phyloP scores from a whole-genome alignment of 2,329 filamentous ascomycete species.

The Ploettnerulaceae sp. region DNA sequence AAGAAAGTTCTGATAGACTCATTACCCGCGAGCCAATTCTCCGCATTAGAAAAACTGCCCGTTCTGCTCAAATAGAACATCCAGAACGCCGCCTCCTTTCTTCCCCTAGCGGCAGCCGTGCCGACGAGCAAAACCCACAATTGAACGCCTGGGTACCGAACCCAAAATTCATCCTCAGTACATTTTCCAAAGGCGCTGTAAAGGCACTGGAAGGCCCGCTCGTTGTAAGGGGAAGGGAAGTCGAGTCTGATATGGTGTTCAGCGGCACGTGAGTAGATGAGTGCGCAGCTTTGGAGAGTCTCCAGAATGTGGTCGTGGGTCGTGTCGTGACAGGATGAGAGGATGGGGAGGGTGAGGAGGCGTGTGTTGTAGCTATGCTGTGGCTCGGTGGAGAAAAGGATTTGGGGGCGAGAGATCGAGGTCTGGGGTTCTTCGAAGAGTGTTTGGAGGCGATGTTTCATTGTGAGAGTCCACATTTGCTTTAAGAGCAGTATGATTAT shows the following conservation, averaged over 20 bases:
- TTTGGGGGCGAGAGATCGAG: neutral
- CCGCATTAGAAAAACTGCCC: slow-evolving; percentile 10
- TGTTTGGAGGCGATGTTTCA: neutral
- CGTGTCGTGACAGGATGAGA: slow-evolving; percentile 13
- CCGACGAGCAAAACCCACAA: slow-evolving; percentile 16
- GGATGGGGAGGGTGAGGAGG: slow-evolving; percentile 12
- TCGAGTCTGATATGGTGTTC: neutral
- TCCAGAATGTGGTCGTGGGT: slow-evolving; percentile 12
- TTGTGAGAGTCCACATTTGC: slow-evolving; percentile 6
- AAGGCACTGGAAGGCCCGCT: slow-evolving; percentile 2
- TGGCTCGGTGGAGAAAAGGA: slow-evolving; percentile 9
- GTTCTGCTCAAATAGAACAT: slow-evolving; percentile 16
- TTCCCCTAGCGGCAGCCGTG: slow-evolving; percentile 9
- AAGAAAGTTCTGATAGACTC: slow-evolving; percentile 10
- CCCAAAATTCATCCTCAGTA: slow-evolving; percentile 14
- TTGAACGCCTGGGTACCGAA: slow-evolving; percentile 12
- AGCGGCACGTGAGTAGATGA: slow-evolving; percentile 8
- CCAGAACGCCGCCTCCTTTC: slow-evolving; percentile 15
- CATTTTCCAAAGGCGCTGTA: slow-evolving; percentile 7
- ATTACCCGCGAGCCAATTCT: slow-evolving; percentile 9
- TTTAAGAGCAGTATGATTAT: slow-evolving; percentile 3
- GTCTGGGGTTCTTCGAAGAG: neutral
- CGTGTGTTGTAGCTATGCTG: slow-evolving; percentile 10
- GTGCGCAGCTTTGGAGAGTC: slow-evolving; percentile 5
- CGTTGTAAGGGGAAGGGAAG: slow-evolving; percentile 2